These are phyloP conservation scores for Nymphaea colorata DNA, from an alignment of 164 flowering plant species.

Conservation along the genomic window DNA sequence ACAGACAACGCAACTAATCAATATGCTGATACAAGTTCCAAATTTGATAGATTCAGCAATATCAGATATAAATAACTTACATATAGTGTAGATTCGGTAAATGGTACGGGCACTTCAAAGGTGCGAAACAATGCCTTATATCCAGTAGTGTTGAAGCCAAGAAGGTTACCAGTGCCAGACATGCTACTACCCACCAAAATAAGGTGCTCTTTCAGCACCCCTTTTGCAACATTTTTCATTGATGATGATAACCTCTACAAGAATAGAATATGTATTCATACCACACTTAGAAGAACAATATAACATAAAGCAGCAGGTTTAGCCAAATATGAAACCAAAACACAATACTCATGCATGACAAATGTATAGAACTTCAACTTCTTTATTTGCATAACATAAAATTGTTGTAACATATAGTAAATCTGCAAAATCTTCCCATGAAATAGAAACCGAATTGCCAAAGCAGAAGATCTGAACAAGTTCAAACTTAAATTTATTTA, in stretches of 20 bases:
- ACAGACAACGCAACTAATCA: not conserved
- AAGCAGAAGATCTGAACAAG: too few relatives aligned
- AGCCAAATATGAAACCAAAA: too few relatives aligned
- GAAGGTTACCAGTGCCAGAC: conserved; percentile 69
- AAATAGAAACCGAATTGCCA: too few relatives aligned
- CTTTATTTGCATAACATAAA: too few relatives aligned
- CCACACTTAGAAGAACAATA: too few relatives aligned
- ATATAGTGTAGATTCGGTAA: conserved; percentile 81
- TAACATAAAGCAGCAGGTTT: too few relatives aligned
- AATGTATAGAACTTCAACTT: too few relatives aligned
- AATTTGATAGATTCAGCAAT: not conserved
- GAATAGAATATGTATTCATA: conserved; percentile 1
- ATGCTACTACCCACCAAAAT: conserved; percentile 71
- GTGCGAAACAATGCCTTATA: conserved; percentile 64
- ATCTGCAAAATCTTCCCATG: too few relatives aligned
- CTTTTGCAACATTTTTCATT: conserved; percentile 72
- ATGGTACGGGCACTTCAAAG: conserved; percentile 70
- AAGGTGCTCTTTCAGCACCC: conserved; percentile 81
- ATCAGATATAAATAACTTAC: conserved; percentile 35
- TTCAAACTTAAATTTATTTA: too few relatives aligned
- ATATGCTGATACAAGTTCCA: not conserved
- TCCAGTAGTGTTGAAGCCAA: conserved; percentile 82
- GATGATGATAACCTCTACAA: conserved; percentile 77
- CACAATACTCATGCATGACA: too few relatives aligned
- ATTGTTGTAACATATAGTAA: too few relatives aligned